Base-by-base conservation (phyloP, 306 rosid species). In the Prosopis cineraria region DNA sequence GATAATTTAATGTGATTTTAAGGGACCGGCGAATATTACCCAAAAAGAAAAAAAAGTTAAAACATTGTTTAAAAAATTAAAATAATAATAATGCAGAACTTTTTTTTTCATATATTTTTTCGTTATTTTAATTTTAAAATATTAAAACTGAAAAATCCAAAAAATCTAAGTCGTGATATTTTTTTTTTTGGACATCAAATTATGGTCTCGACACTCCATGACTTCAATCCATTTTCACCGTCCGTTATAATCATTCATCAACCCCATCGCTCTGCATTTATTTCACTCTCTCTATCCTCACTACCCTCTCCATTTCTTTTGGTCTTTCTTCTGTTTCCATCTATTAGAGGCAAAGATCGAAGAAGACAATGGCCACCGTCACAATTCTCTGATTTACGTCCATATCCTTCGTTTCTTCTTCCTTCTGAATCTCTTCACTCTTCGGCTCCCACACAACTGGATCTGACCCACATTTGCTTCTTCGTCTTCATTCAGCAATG, bases 401-500 rank as follows among this genome's bases (percentile, higher is more conserved):
- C 22, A 25, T 37, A 20, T 10, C 76, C 70, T 30, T 77, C 11
- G 24, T 59, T 70, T 45, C 22, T 68, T 4, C 40, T 1, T 27
- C 19, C 31, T 6, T 27, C 20, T 52, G 53, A 60, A 40, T 19
- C 41, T 56, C 59, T 52, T 20, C 59, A 20, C 59, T 55, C 75
- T 55, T 43, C 20, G 0, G 67, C 33, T 45, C 36, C 8, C 12
- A 25, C n/a, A 7, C 41, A 24, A 11, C 13, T n/a, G 27, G 55
- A 47, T 33, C 33, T 36, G 6, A 40, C 12, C 12, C 24, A 14
- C 76, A 78, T 69, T 83, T 79, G 39, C 80, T 29, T 65, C 69
- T 6, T 48, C 55, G 10, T 12, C 66, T 40, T 37, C 13, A 11
- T 10, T 27, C 4, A 72, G 66, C 84, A 66, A 91, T 91, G 98